Conservation (phyloP, 768 basidiomycete species). For the Collybia mongolica region DNA sequence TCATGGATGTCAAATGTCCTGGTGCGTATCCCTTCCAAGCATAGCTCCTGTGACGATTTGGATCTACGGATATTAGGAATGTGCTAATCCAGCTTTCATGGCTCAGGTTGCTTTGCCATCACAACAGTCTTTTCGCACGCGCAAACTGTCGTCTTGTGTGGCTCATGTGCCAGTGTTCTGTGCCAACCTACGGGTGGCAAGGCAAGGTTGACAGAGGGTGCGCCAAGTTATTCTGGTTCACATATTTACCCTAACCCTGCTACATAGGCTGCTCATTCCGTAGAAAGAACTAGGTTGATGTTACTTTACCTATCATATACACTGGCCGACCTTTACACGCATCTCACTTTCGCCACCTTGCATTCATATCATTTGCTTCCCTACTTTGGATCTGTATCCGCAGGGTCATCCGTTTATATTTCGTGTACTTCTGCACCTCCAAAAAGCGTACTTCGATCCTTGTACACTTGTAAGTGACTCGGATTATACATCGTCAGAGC, state of each 20-base stretch:
- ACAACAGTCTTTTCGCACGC: conserved; percentile 99
- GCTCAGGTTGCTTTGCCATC: conserved; percentile 89
- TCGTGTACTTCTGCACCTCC: conserved; percentile 7
- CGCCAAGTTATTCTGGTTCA: conserved; percentile 21
- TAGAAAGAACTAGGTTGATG: conserved; percentile 74
- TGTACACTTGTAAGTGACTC: too few relatives aligned
- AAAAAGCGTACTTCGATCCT: conserved; percentile 7
- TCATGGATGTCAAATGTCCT: conserved; percentile 99
- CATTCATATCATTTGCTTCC: background rate
- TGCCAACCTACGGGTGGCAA: conserved; percentile 99
- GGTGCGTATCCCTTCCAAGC: conserved; percentile 48
- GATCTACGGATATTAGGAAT: too few relatives aligned
- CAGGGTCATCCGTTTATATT: conserved; percentile 3
- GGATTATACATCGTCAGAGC: too few relatives aligned
- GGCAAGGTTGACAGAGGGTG: conserved; percentile 97
- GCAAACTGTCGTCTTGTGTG: conserved; percentile 94
- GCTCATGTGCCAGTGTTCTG: conserved; percentile 88
- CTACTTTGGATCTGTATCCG: conserved; percentile 3
- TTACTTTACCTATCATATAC: conserved; percentile 18
- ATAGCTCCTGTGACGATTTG: background rate
- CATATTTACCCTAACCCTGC: conserved; percentile 1
- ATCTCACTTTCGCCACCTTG: conserved; percentile 1
- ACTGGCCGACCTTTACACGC: conserved; percentile 3
- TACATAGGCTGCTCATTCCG: conserved; percentile 91
- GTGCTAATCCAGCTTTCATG: conserved; percentile 12